Conservation (phyloP, 1,139 yeast species). For the Spathaspora sp. region DNA sequence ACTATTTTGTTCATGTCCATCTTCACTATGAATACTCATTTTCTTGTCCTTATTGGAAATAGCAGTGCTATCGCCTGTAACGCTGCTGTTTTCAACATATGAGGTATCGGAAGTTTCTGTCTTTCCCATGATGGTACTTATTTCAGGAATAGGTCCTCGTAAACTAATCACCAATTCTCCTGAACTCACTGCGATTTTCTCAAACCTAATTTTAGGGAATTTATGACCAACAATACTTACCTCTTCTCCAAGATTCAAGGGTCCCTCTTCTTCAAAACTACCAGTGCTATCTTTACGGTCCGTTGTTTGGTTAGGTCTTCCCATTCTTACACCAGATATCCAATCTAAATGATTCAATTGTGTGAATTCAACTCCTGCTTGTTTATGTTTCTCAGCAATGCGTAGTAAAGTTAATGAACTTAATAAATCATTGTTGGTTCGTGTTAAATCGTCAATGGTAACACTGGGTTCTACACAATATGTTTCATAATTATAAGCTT, state of each 20-base stretch:
- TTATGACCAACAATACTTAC: conserved; percentile 87
- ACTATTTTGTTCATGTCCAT: conserved; percentile 3
- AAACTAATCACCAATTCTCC: conserved; percentile 76
- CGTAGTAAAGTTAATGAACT: conserved; percentile 36
- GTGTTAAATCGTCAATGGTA: conserved; percentile 33
- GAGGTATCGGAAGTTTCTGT: neutral
- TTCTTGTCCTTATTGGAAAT: conserved; percentile 9
- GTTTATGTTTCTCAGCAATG: conserved; percentile 31
- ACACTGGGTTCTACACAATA: conserved; percentile 42
- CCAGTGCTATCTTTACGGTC: conserved; percentile 15
- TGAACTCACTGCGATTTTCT: conserved; percentile 82
- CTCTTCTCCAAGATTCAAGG: conserved; percentile 84
- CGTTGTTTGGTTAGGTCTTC: conserved; percentile 47
- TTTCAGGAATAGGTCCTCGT: conserved; percentile 67
- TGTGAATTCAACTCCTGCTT: conserved; percentile 23
- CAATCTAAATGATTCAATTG: conserved; percentile 76
- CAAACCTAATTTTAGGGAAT: conserved; percentile 84
- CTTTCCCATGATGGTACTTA: conserved; percentile 4
- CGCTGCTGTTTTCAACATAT: neutral
- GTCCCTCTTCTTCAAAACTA: conserved; percentile 37
- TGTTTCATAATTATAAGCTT: conserved; percentile 28
- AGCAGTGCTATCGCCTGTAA: conserved; percentile 1
- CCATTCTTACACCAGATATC: conserved; percentile 90
- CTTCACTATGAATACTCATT: conserved; percentile 8
- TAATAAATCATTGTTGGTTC: conserved; percentile 36